Conservation (phyloP, 345 rosid species). For the Kernera saxatilis region DNA sequence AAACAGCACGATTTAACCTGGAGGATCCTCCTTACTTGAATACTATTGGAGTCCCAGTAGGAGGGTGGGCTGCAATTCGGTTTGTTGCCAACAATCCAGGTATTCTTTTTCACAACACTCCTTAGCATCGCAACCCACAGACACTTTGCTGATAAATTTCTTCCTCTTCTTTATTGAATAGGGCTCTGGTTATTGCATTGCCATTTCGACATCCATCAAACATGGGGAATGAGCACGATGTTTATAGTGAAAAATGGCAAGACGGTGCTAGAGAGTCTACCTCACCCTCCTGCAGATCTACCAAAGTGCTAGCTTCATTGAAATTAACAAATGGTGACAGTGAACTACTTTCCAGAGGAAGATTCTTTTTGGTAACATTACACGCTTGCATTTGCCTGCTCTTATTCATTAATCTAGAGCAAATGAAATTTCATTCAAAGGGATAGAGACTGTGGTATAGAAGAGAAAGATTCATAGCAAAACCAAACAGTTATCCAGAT, state of each 20-base stretch:
- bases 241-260: conserved; percentile 68
- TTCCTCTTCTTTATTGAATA: conserved; percentile 11
- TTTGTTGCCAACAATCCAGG: conserved; percentile 80
- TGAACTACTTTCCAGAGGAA: not conserved
- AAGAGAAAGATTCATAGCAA: conserved; percentile 6
- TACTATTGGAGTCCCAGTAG: conserved; percentile 84
- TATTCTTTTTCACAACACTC: conserved; percentile 21
- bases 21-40: conserved; percentile 82
- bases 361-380: not conserved
- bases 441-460: conserved; percentile 4
- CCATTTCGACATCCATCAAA: conserved; percentile 67
- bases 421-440: conserved; percentile 12
- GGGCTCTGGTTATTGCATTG: conserved; percentile 95
- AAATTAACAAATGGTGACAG: conserved; percentile 13
- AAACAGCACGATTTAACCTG: conserved; percentile 46
- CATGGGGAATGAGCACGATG: conserved; percentile 79
- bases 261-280: conserved; percentile 53
- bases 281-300: conserved; percentile 70
- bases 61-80: conserved; percentile 92
- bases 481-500: not conserved
- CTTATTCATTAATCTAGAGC: not conserved
- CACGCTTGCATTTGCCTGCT: not conserved
- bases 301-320: conserved; percentile 55
- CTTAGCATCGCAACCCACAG: not conserved
- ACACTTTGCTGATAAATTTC: conserved; percentile 14